Base-by-base conservation (phyloP, 1,284 basidiomycete genomes). In the Microbotryum intermedium region DNA sequence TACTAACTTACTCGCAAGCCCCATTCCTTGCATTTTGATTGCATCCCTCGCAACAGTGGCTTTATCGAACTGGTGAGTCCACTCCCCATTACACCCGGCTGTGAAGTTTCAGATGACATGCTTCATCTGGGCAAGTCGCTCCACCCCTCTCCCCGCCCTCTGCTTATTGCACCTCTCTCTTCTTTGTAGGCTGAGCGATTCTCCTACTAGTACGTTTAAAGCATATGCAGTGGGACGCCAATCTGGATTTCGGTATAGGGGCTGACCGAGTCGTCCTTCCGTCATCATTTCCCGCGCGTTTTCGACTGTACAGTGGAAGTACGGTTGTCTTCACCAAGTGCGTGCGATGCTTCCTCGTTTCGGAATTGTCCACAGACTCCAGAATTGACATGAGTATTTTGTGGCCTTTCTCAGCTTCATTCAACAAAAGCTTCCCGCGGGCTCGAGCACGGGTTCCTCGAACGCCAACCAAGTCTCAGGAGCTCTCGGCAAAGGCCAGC, bases 131-230 rank as follows among this genome's bases (percentile, higher is more conserved):
- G 23, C 44, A 42, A 11, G 8, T 30, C 4, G 20, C 11, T 11
- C 23, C 39, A n/a, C 23, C 9, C n/a, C 5, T 26, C 26, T 11
- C 16, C 28, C 28, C 25, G 23, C 23, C 16, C 45, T 20, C 16
- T 23, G 26, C 39, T 39, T 5, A 3, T 26, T 26, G 23, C 21
- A 5, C n/a, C 34, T 49, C 30, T 44, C 30, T 42, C 21, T 25
- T 11, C 5, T 60, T 83, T 39, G 78, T 87, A 43, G 48, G 84
- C 84, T 5, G 87, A 88, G 71, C 82, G 86, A 23, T 88, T 89
- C 74, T 88, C 86, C 11, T 80, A 78, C 73, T 82, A 83, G 34
- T 39, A 39, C 34, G 34, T 39, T 18, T 16, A 16, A 39, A 18
- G 34, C 11, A 18, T 39, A 39, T 16, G 13, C 18, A 16, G 34